Percentiles rank a stretch among this genome's conserved stretches.
These are phyloP conservation scores for Beta vulgaris DNA, from an alignment of 148 eudicot species.

Conservation along the genomic window DNA sequence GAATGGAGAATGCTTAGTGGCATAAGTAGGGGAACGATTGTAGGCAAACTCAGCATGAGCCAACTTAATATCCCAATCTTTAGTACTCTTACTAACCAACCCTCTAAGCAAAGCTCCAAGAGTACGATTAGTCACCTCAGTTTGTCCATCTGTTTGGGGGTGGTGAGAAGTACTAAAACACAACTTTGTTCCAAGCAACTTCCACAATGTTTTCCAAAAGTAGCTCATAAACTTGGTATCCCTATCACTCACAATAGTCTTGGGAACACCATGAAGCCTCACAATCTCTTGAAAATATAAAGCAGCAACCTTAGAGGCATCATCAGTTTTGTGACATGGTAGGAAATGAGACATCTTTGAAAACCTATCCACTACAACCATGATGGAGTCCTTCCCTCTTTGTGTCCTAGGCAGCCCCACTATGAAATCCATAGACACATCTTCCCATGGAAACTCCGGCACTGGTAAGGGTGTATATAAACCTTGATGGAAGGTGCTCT, in stretches of 20 bases:
- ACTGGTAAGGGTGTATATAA: too few species aligned
- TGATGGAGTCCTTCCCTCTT: neutral
- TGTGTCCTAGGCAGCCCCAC: neutral
- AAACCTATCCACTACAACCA: neutral
- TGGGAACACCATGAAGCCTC: too few species aligned
- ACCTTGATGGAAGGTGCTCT: too few species aligned
- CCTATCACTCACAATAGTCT: too few species aligned
- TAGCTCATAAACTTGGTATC: neutral
- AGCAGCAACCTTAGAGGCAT: too few species aligned
- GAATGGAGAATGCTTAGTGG: neutral
- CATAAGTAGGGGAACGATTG: neutral
- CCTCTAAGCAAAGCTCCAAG: too few species aligned
- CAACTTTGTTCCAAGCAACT: neutral
- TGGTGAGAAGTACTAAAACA: neutral
- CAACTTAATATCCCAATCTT: too few species aligned
- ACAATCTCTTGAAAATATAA: too few species aligned
- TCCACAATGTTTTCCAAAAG: neutral
- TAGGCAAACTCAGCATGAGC: too few species aligned
- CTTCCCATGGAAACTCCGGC: neutral
- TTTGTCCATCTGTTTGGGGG: too few species aligned
- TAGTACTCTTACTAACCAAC: too few species aligned
- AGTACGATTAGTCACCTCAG: too few species aligned
- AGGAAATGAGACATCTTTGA: neutral
- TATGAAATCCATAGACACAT: neutral
- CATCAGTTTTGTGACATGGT: neutral